A percentile compares a stretch with the other conserved stretches of the same genome.
Evolutionary conservation across 179 eudicot species (phyloP).

Genomic region (Carnegiea gigantea): DNA sequence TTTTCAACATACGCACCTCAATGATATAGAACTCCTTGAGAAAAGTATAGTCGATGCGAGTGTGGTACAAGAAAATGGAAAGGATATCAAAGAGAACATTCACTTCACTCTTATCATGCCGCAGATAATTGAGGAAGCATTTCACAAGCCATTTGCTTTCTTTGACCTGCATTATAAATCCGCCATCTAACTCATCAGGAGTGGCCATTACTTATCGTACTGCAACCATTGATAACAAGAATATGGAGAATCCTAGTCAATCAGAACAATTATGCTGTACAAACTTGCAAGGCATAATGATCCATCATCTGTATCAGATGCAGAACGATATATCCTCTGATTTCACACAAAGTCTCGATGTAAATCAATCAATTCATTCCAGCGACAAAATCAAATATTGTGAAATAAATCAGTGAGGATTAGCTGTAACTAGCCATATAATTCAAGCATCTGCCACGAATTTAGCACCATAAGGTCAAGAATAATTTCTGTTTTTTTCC

Average conservation of each 20-base stretch:
- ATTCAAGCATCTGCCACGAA: background rate
- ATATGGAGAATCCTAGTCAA: background rate
- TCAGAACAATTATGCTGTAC: background rate
- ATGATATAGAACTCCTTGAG: conserved; percentile 93
- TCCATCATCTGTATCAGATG: background rate
- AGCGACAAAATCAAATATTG: conserved; percentile 12
- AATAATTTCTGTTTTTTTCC: too few species aligned
- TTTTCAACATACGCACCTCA: conserved; percentile 54
- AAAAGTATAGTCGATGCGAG: conserved; percentile 94
- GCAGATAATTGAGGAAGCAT: conserved; percentile 91
- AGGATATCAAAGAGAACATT: conserved; percentile 88
- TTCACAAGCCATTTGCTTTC: conserved; percentile 99
- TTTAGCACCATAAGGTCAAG: background rate
- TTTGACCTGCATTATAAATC: conserved; percentile 68
- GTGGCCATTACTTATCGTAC: background rate
- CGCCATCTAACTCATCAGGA: background rate
- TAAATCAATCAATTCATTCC: background rate
- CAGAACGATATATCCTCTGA: background rate
- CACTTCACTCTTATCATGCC: conserved; percentile 92
- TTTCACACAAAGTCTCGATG: background rate
- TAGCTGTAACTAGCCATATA: background rate
- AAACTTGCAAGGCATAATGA: background rate
- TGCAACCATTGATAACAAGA: background rate
- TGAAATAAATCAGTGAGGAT: background rate
- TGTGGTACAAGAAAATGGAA: conserved; percentile 76